phyloP scores from a whole-genome alignment of 2,329 filamentous ascomycete species.

The Ambrosiella xylebori region DNA sequence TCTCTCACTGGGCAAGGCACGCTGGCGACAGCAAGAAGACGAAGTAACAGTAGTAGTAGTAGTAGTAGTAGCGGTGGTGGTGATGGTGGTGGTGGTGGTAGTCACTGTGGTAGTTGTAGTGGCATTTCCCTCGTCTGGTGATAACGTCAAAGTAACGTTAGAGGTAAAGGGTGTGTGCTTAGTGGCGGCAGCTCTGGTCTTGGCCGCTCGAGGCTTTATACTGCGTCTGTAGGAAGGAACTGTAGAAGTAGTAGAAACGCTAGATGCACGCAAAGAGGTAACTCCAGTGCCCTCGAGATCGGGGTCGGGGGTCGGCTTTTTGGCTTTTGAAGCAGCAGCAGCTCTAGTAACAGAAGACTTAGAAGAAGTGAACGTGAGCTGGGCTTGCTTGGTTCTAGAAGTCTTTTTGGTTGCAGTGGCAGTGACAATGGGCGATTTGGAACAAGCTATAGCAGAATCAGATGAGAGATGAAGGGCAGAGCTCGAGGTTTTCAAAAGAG shows the following conservation, averaged over 20 bases:
- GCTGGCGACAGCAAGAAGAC: constrained; percentile 4
- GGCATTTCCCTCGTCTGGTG: no score
- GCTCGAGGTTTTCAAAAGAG: neutral
- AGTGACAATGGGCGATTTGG: neutral
- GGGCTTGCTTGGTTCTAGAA: constrained; percentile 6
- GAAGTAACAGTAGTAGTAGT: constrained; percentile 10
- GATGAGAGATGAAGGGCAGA: neutral
- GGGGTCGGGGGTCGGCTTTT: neutral
- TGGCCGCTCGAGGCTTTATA: constrained; percentile 10
- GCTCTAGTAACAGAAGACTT: constrained; percentile 5
- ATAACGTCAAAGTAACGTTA: neutral
- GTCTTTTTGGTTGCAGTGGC: neutral
- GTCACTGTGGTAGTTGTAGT: no score
- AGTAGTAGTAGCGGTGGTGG: constrained; percentile 2
- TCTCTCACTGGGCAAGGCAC: neutral
- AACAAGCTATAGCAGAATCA: neutral
- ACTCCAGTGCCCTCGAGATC: neutral
- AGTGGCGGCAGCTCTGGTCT: constrained; percentile 8
- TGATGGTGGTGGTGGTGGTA: constrained; percentile 4
- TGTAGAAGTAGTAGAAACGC: constrained; percentile 2
- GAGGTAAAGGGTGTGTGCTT: constrained; percentile 10
- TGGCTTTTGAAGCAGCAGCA: neutral
- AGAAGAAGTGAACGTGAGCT: constrained; percentile 8
- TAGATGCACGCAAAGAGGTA: neutral
- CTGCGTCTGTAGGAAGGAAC: constrained; percentile 3